Evolutionary conservation across 495 filamentous ascomycete genomes (phyloP), one percentile per base, ranked within the genome.

Genomic region (Evernia prunastri): DNA sequence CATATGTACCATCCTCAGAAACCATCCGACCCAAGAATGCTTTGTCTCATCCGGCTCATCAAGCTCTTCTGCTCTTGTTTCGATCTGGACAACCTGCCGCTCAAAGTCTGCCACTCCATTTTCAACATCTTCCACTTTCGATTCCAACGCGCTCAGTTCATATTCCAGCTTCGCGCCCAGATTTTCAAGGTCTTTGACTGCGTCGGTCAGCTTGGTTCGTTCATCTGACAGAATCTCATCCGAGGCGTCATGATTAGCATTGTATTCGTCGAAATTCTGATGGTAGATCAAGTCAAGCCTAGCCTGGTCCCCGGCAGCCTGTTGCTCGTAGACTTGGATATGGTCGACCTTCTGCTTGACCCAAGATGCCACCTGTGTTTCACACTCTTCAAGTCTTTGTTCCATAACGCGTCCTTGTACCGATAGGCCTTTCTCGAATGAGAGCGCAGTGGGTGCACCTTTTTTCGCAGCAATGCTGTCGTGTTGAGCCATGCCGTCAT

Each of bases 161-260:
- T 98, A 98, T 70, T 98, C 93, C 64, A 98, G 79, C 79, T 93
- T 94, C 27, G 90, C 90, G 9, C 86, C 86, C 49, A 96, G 78
- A 27, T 86, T 78, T 72, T 96, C 95, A 25, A 97, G 82, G 65
- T 91, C 89, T 72, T 87, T 89, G 61, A 95, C 80, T 36, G 80
- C 81, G 64, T 96, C 94, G 35, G 80, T 85, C 58, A 96, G 76
- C 35, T 82, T 76, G 36, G 79, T 76, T 35, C 84, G 80, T 76
- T 95, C 87, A 36, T 87, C 83, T 1, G 78, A 78, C 12, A 96
- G 71, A 27, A 90, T 76, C 59, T 90, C 86, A 58, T 85, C 84
- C 8, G 84, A 85, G 49, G 79, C 76, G 56, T 89, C 84, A 58
- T 84, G 81, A n/a, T 89, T 76, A 43, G 78, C 76, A 61, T 87